Base-by-base conservation (phyloP, 1,284 basidiomycete species). In the Cryptococcus depauperatus region DNA sequence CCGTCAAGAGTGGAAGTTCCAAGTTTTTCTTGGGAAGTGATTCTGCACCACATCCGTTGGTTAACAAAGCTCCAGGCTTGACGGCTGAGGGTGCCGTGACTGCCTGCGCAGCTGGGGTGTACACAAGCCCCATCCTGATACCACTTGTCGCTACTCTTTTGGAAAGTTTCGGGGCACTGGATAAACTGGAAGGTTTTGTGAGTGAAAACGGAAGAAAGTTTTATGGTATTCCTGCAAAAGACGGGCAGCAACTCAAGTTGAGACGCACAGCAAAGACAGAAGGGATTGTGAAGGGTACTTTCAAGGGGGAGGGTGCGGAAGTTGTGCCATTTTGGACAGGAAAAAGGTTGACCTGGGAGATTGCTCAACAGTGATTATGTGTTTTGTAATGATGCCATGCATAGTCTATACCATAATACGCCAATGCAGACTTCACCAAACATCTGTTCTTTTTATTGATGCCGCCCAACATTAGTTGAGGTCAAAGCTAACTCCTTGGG, bases 21-120 rank as follows among this genome's bases (percentile, higher is more conserved):
- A 83, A 88, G 47, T 98, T 98, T 74, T 99, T 99, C 80, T 77
- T 99, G 37, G 95, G 95, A 14, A 95, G 90, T 16, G 95, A 99
- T 71, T 92, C 87, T 26, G 95, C 95, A 1, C 95, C 95, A 22
- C 95, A 99, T 69, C 83, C 86, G 1, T 76, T 82, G 9, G 69
- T 76, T n/a, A 76, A 76, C 48, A 99, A 99, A 71, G 76, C 81
- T 3, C 82, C 86, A 3, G 69, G 45, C 16, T 38, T 69, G 18
- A 44, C 54, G 14, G 47, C 48, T 19, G 41, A 46, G 18, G 48
- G 57, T 47, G 39, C 50, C 51, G 64, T 72, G n/a, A 77, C 80
- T 30, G 75, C 81, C 5, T 96, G 91, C 68, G 90, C 92, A 0
- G 92, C 92, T 2, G 91, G 92, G 0, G 81, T 96, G 47, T 96